Base-by-base conservation (phyloP, 176 grass and related monocot species). In the Elaeis guineensis region DNA sequence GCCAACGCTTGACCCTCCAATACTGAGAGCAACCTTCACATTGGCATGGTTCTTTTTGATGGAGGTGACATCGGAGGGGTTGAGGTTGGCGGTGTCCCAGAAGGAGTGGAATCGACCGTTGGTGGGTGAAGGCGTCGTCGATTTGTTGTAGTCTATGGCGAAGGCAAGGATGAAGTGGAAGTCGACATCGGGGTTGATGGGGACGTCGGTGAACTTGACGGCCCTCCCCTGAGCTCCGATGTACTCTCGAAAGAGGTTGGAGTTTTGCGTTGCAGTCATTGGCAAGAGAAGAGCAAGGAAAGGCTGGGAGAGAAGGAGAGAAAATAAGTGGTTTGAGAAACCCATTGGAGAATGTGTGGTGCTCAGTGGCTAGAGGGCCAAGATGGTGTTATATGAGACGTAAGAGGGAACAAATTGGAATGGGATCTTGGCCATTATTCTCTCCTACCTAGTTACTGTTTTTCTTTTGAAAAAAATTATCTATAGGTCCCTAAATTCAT, bases 181-280 rank as follows among this genome's bases (percentile, higher is more conserved):
- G 6, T 58, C 48, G 26, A 85, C 78, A 1, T 55, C 61, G 3
- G 80, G 67, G 58, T 84, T 74, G 25, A 96, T 69, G 3, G 83
- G 91, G 25, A 96, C 86, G 61, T 96, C 91, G 44, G 64, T 54
- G 78, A 96, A 96, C 69, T 72, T 61, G n/a, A 96, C 91, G 4
- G 80, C 86, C 3, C 52, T 66, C 78, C 63, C 84, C 58, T 49
- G 16, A 4, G 84, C 92, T 28, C 92, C 92, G 53, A 97, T 97
- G 78, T 97, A 97, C 16, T 97, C 87, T 0, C 77, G 16, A 77
- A 87, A 97, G 24, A 83, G 78, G 23, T 85, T 78, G 11, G 92
- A 88, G 72, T 90, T 95, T n/a, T 61, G 39, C 5, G 77, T 77
- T 0, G 24, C 29, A 54, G 80, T 14, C 25, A 68, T 25, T 61